phyloP scores from a whole-genome alignment of 83 land plant species.

The Thuja plicata region DNA sequence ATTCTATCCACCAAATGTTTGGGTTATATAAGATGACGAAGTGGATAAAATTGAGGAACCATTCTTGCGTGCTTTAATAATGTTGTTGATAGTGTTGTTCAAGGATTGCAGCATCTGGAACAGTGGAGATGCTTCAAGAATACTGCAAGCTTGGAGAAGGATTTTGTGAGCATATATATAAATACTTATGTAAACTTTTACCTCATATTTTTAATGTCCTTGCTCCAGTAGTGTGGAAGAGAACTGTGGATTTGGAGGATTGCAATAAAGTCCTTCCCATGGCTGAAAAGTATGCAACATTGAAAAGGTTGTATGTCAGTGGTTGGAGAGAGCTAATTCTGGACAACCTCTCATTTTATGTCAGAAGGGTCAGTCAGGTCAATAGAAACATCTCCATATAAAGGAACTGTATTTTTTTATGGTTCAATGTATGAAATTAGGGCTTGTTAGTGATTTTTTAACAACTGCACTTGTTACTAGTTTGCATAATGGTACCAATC shows the following conservation, averaged over 20 bases:
- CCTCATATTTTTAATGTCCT: slow-evolving; percentile 52
- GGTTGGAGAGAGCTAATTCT: slow-evolving; percentile 57
- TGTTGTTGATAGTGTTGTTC: slow-evolving; percentile 46
- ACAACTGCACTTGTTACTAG: not conserved
- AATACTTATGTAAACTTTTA: slow-evolving; percentile 48
- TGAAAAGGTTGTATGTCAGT: slow-evolving; percentile 33
- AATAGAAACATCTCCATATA: not conserved
- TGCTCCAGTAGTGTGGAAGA: slow-evolving; percentile 32
- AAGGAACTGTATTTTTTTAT: not conserved
- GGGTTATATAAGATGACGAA: slow-evolving; percentile 33
- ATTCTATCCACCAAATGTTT: slow-evolving; percentile 15
- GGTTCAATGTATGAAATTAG: not conserved
- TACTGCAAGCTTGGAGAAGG: slow-evolving; percentile 36
- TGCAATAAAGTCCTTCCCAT: not conserved
- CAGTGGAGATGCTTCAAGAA: slow-evolving; percentile 28
- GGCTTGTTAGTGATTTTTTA: not conserved
- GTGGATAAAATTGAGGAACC: slow-evolving; percentile 61
- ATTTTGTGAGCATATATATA: slow-evolving; percentile 23
- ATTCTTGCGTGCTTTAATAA: slow-evolving; percentile 62
- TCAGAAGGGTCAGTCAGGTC: slow-evolving; percentile 35
- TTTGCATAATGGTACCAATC: not conserved
- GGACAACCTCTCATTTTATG: slow-evolving; percentile 37
- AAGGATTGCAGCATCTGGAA: slow-evolving; percentile 36
- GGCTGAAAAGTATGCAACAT: slow-evolving; percentile 18
- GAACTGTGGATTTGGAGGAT: slow-evolving; percentile 19